Evolutionary conservation across 495 filamentous ascomycete genomes (phyloP), one percentile per base, ranked within the genome.

Genomic region (Penicillium manginii): DNA sequence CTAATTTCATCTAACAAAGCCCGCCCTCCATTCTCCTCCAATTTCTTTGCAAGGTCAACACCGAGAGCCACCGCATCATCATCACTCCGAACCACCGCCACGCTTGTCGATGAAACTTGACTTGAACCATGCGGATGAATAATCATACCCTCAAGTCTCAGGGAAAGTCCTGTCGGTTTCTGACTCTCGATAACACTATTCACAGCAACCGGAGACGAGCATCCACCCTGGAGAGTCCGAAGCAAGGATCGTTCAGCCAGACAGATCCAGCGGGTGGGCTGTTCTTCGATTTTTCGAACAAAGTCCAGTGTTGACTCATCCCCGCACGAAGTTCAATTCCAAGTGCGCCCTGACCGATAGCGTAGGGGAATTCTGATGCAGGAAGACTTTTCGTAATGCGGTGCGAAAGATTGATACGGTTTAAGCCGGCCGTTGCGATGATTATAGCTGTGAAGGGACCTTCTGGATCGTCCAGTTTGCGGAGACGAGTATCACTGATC

Each of bases 101-200:
- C 26, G 9, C 12, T 35, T 4, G 10, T 5, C 12, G 26, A 12
- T 5, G 57, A 54, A 11, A 59, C 35, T 18, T 59, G 50, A n/a
- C 42, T 59, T 6, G 32, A 39, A 31, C 50, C 57, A 59, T 59
- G 43, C n/a, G 50, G 50, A 49, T 59, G 57, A 40, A 59, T 48
- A 22, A 59, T 59, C 2, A 23, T 59, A 15, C 40, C 50, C 45
- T 59, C 40, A 47, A 53, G 31, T 33, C 31, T 23, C 19, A 59
- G 8, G 15, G 22, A 11, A 40, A 19, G 1, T 10, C 15, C 18
- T 7, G 29, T 19, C 8, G 43, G 18, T 15, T 17, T 37, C 22
- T 21, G 2, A 10, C 22, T 47, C 39, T 58, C 55, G 4, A 46
- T 18, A 9, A 31, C 42, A 39, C 35, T 45, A 15, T 48, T 52